Conservation (phyloP, 2,329 filamentous ascomycete genomes). For the Fusarium subtropicale region DNA sequence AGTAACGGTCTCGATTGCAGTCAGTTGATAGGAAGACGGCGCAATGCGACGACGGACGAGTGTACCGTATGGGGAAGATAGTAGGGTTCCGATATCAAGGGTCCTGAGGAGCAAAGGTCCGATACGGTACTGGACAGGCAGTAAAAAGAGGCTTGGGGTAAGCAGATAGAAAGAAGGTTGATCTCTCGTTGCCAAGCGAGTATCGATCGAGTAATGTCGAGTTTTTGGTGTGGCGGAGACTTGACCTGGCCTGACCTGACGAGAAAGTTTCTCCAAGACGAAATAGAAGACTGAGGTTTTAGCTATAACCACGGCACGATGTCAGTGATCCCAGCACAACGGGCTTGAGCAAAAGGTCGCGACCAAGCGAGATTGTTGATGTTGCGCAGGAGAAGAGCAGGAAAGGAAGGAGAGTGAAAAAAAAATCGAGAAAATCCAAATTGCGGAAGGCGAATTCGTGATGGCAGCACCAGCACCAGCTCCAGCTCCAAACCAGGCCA, state of each 20-base stretch:
- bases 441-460: conserved; percentile 40
- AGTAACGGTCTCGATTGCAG: conserved; percentile 30
- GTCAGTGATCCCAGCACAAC: conserved; percentile 26
- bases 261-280: neutral
- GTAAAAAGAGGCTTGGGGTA: conserved; percentile 9
- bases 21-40: conserved; percentile 20
- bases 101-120: conserved; percentile 5
- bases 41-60: conserved; percentile 41
- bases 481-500: neutral
- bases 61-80: conserved; percentile 39
- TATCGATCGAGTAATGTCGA: neutral
- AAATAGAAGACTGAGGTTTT: neutral
- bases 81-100: conserved; percentile 29
- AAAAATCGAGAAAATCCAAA: conserved; percentile 26
- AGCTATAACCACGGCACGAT: conserved; percentile 9
- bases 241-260: neutral
- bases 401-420: neutral
- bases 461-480: conserved; percentile 17
- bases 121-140: neutral
- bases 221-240: conserved; percentile 9
- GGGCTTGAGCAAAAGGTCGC: conserved; percentile 21
- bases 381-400: conserved; percentile 5
- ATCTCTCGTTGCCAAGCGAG: conserved; percentile 2
- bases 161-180: neutral
- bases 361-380: conserved; percentile 15